Evolutionary conservation across 1,139 yeast species (phyloP), one percentile per base, ranked within the genome.

Genomic region (Zygoascus hellenicus): DNA sequence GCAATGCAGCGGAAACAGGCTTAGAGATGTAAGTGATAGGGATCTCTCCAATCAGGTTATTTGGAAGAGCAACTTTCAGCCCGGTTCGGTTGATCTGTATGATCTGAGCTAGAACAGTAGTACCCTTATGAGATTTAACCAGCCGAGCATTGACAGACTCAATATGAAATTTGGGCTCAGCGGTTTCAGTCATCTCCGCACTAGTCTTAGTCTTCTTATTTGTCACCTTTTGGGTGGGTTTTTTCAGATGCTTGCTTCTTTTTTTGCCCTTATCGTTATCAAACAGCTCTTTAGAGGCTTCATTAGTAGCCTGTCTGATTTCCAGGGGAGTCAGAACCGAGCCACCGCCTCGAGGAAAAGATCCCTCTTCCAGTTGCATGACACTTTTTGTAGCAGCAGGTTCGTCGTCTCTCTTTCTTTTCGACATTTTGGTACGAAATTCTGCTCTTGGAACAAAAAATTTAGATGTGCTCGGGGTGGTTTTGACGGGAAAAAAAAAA

Each of bases 291-390:
- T 78, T 78, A 30, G 90, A 81, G 39, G 94, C 98, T 65, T 92
- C 96, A 61, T 88, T 89, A 36, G 96, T 82, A 47, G 90, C 94
- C 63, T 89, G 95, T 64, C 89, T 89, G 57, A 88, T 81, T 68
- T 92, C 99, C 56, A 92, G 70, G 4, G 98, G 90, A 2, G 96
- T 80, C 64, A 90, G 75, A 14, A 81, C 87, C 19, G 90, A 77
- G 5, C 71, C 72, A 48, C 97, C 97, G 58, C 98, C 98, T 78
- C 99, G 83, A 44, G 98, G 98, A 63, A 92, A 92, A 15, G 95
- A 78, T 46, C 80, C 76, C 54, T 66, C 70, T 33, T 63, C 64
- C 28, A 49, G 47, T 36, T 42, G 46, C 38, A 63, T 48, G 16
- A 45, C 19, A 37, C 45, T 17, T 29, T 38, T 26, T 13, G 44